phyloP scores from a whole-genome alignment of 2,329 filamentous ascomycete species.

The Dactylonectria macrodidyma region DNA sequence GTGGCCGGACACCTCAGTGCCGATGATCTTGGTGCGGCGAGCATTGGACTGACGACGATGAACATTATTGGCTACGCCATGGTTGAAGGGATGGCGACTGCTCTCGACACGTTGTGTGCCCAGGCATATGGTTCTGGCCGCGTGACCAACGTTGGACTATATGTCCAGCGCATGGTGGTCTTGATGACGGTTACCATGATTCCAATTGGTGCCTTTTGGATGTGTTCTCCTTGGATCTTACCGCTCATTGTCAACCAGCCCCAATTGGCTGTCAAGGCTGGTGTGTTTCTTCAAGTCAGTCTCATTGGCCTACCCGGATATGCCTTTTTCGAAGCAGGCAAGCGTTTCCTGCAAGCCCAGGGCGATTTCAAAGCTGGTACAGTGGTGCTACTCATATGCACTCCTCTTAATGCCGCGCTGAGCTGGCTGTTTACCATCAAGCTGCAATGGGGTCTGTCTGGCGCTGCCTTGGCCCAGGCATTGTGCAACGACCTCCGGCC shows the following conservation, averaged over 20 bases:
- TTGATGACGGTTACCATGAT: conserved; percentile 64
- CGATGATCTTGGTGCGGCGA: conserved; percentile 67
- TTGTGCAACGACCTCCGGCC: conserved; percentile 65
- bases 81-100: conserved; percentile 47
- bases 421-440: conserved; percentile 64
- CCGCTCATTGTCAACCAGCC: conserved; percentile 62
- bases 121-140: conserved; percentile 56
- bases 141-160: conserved; percentile 64
- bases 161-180: conserved; percentile 67
- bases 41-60: conserved; percentile 66
- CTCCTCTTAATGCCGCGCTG: conserved; percentile 63
- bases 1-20: conserved; percentile 68
- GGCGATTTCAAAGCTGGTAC: conserved; percentile 67
- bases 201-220: conserved; percentile 65
- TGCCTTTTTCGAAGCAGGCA: conserved; percentile 67
- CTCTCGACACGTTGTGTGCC: conserved; percentile 46
- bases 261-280: conserved; percentile 64
- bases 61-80: conserved; percentile 67
- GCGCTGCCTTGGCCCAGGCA: conserved; percentile 66
- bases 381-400: conserved; percentile 62
- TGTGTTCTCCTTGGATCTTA: conserved; percentile 63
- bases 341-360: conserved; percentile 69
- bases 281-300: conserved; percentile 63
- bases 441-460: conserved; percentile 62
- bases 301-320: conserved; percentile 67